A percentile compares a stretch with the other conserved stretches of the same genome.
Evolutionary conservation across 208 protist genomes (phyloP).

Genomic region (Acanthamoeba sp.): DNA sequence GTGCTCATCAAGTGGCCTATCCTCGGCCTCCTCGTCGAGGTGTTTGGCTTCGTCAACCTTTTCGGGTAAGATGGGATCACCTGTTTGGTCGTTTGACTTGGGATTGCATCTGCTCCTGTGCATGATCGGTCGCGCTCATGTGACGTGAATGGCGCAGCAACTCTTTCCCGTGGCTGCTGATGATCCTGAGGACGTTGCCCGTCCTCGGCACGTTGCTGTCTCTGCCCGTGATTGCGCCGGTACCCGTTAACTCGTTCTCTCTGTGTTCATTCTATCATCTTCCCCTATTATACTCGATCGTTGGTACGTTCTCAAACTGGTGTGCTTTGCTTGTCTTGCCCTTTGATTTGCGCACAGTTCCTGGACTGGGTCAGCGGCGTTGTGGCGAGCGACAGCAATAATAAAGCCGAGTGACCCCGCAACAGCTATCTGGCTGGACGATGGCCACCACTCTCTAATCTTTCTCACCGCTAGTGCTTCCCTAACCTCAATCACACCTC

Average conservation of each 20-base stretch:
- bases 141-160: constrained; percentile 75
- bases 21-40: constrained; percentile 87
- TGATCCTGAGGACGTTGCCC: constrained; percentile 81
- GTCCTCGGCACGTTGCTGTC: constrained; percentile 82
- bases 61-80: constrained; percentile 84
- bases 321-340: background rate
- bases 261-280: background rate
- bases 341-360: background rate
- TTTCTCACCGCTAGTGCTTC: too few species aligned
- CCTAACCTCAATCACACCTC: too few species aligned
- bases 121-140: background rate
- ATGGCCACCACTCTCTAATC: too few species aligned
- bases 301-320: too few species aligned
- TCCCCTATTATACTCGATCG: too few species aligned
- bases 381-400: background rate
- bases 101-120: background rate
- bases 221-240: constrained; percentile 61
- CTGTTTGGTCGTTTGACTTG: background rate
- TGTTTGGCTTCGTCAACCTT: constrained; percentile 89
- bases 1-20: constrained; percentile 85
- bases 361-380: constrained; percentile 44
- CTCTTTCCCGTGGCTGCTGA: constrained; percentile 85
- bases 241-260: background rate
- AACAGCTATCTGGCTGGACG: too few species aligned
- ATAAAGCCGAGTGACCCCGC: constrained; percentile 16